A percentile compares a stretch with the other conserved stretches of the same genome.
These are phyloP conservation scores for Cercospora berteroae DNA, from an alignment of 2,329 filamentous ascomycete species.

Conservation along the genomic window DNA sequence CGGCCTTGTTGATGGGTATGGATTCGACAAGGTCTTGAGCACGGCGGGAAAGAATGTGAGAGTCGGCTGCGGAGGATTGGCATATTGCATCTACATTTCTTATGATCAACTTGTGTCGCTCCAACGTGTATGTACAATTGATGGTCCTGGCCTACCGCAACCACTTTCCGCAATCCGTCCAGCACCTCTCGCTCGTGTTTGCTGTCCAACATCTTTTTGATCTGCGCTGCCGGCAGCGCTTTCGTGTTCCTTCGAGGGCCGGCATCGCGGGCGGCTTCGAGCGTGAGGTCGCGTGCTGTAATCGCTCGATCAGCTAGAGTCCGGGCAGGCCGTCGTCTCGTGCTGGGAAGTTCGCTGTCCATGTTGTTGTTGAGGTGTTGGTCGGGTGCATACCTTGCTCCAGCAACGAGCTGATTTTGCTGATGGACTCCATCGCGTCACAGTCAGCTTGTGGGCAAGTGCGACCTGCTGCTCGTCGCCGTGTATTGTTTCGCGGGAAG, in stretches of 20 bases:
- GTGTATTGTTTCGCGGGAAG: not conserved
- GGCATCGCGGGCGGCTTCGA: constrained; percentile 92
- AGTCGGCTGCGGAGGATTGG: constrained; percentile 80
- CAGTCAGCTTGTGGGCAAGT: constrained; percentile 16
- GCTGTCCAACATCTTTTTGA: constrained; percentile 93
- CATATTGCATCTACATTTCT: constrained; percentile 81
- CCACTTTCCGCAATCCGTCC: constrained; percentile 84
- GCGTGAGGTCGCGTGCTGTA: constrained; percentile 88
- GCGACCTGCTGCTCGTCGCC: constrained; percentile 3
- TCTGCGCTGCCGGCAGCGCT: constrained; percentile 72
- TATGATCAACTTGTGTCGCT: constrained; percentile 17
- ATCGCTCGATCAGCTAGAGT: not conserved
- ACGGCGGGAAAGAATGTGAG: constrained; percentile 95
- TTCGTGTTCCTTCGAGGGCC: constrained; percentile 60
- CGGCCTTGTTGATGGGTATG: constrained; percentile 93
- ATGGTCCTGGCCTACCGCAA: constrained; percentile 62
- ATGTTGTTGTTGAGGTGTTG: constrained; percentile 58
- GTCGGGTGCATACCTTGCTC: constrained; percentile 79
- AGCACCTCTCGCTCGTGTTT: constrained; percentile 89
- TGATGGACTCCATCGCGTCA: constrained; percentile 83
- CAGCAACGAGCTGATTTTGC: constrained; percentile 87
- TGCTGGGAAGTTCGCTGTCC: constrained; percentile 16
- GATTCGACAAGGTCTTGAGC: constrained; percentile 94
- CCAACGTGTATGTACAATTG: not conserved
- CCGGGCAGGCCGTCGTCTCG: not conserved